Conservation (phyloP, 352 stramenopile species). For the Vaucheria bursata region DNA sequence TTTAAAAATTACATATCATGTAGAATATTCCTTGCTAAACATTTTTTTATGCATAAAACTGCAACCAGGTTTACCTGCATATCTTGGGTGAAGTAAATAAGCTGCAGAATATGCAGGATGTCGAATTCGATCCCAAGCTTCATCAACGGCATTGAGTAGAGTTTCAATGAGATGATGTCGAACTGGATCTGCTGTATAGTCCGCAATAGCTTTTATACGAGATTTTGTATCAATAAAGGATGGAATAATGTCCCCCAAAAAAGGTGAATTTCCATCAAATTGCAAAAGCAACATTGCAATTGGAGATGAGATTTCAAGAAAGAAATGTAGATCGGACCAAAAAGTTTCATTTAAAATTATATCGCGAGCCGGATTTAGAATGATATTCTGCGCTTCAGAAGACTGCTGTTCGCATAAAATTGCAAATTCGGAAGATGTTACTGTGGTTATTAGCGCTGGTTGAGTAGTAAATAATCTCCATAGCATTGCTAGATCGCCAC, state of each 20-base stretch:
- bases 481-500: background rate
- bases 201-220: background rate
- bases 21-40: no score
- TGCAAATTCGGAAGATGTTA: background rate
- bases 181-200: background rate
- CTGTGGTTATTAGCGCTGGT: background rate
- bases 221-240: background rate
- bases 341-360: background rate
- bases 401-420: background rate
- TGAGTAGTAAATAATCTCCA: background rate
- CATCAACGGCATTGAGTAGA: background rate
- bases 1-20: no score
- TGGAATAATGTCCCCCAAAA: background rate
- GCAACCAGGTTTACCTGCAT: no score
- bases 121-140: background rate
- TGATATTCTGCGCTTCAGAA: background rate
- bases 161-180: background rate
- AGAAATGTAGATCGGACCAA: background rate
- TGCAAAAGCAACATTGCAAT: background rate
- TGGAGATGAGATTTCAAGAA: background rate
- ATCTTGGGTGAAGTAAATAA: background rate
- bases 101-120: conserved; percentile 1
- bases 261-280: background rate
- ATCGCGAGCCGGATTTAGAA: background rate
- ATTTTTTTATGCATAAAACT: no score